Percentiles rank a stretch among this genome's conserved stretches.
These are phyloP conservation scores for Malassezia furfur DNA, from an alignment of 1,284 basidiomycete species.

Conservation along the genomic window DNA sequence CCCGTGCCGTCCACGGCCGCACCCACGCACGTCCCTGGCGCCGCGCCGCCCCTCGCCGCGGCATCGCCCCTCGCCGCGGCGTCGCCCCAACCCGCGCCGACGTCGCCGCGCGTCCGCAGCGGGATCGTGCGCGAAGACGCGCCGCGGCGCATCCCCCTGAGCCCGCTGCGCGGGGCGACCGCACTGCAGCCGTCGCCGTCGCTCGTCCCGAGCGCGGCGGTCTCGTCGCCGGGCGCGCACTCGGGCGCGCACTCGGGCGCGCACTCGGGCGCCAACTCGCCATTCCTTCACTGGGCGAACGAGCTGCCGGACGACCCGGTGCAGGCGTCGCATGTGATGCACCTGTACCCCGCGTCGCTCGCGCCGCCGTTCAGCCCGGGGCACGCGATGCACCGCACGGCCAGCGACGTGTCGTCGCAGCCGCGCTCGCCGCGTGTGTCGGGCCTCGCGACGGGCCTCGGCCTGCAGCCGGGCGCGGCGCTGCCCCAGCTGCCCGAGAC, in stretches of 20 bases:
- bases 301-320: constrained; percentile 36
- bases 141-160: constrained; percentile 4
- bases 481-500: not conserved
- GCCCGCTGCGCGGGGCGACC: not conserved
- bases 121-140: constrained; percentile 4
- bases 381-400: not conserved
- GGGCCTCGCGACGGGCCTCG: not conserved
- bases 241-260: not conserved
- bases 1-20: too few species aligned
- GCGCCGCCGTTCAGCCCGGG: constrained; percentile 27
- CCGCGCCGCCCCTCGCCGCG: too few species aligned
- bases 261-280: not conserved
- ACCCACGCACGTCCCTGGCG: too few species aligned
- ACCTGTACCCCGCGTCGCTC: constrained; percentile 36
- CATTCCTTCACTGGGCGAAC: constrained; percentile 22
- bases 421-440: too few species aligned
- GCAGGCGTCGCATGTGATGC: constrained; percentile 30
- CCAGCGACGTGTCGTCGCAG: not conserved
- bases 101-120: not conserved
- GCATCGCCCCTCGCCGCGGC: too few species aligned
- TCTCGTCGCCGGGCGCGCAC: not conserved
- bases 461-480: not conserved
- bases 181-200: not conserved
- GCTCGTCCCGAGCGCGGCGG: not conserved
- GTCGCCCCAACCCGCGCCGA: too few species aligned